These are phyloP conservation scores for Neobulgaria alba DNA, from an alignment of 2,329 filamentous ascomycete genomes.

Conservation along the genomic window DNA sequence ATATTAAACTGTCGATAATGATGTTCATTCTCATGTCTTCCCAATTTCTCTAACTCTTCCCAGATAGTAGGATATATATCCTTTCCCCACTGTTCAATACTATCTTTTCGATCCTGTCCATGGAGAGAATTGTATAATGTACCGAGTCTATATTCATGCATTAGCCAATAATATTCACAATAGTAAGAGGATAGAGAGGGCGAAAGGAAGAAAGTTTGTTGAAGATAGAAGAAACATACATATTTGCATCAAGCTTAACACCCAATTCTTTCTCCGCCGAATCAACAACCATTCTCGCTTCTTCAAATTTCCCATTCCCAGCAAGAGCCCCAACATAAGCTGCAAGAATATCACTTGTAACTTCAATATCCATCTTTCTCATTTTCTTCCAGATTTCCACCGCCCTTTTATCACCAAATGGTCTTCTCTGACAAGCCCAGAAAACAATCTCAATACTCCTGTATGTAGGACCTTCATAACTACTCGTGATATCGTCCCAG, in stretches of 20 bases:
- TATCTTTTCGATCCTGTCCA: constrained; percentile 53
- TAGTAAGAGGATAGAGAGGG: not conserved
- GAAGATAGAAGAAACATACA: constrained; percentile 45
- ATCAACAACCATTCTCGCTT: constrained; percentile 57
- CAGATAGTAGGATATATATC: constrained; percentile 60
- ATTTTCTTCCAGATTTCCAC: constrained; percentile 65
- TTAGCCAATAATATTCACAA: constrained; percentile 1
- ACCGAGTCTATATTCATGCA: constrained; percentile 49
- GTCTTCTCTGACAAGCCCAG: constrained; percentile 60
- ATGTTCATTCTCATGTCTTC: constrained; percentile 21
- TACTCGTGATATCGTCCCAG: constrained; percentile 77
- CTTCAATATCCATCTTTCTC: constrained; percentile 65
- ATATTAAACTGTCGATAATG: constrained; percentile 24
- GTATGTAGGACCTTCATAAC: constrained; percentile 78
- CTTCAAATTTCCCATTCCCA: constrained; percentile 60
- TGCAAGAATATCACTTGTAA: constrained; percentile 64
- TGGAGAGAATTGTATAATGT: constrained; percentile 68
- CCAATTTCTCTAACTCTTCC: constrained; percentile 44
- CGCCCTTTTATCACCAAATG: constrained; percentile 49
- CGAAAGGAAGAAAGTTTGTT: not conserved
- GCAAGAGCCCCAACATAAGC: constrained; percentile 72
- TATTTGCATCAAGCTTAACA: constrained; percentile 55
- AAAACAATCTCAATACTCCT: constrained; percentile 75
- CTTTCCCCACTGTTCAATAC: constrained; percentile 68
- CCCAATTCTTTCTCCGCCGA: constrained; percentile 60